phyloP scores from a whole-genome alignment of 2,329 filamentous ascomycete species.

The Botrytis galanthina region DNA sequence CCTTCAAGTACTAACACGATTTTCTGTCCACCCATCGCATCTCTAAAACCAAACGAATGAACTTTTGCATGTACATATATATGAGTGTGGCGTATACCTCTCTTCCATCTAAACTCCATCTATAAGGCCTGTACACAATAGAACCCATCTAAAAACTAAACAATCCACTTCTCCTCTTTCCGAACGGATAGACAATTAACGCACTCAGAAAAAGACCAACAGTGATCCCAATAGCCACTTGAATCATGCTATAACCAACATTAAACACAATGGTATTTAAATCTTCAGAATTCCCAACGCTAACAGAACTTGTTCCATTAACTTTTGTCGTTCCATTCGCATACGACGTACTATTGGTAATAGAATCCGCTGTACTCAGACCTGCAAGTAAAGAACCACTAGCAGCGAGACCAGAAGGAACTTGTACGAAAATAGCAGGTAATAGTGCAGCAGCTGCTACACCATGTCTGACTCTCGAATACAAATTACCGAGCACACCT shows the following conservation, averaged over 20 bases:
- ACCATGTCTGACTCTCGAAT: slow-evolving; percentile 58
- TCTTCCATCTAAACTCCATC: not conserved
- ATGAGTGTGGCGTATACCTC: not conserved
- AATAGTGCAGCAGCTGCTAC: slow-evolving; percentile 82
- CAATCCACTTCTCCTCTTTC: slow-evolving; percentile 43
- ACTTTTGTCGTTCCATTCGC: slow-evolving; percentile 34
- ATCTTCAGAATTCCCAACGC: slow-evolving; percentile 27
- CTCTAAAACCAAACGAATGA: not conserved
- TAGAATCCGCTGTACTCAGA: slow-evolving; percentile 54
- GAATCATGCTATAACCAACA: slow-evolving; percentile 43
- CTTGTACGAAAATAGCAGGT: slow-evolving; percentile 77
- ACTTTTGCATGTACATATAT: not conserved
- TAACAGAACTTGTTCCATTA: slow-evolving; percentile 33
- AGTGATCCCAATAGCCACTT: slow-evolving; percentile 45
- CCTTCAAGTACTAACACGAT: not conserved
- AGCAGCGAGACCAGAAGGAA: slow-evolving; percentile 61
- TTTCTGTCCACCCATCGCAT: slow-evolving; percentile 1
- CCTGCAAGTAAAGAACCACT: slow-evolving; percentile 58
- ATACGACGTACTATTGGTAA: slow-evolving; percentile 42
- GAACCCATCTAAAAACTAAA: slow-evolving; percentile 40
- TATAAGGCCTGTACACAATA: not conserved
- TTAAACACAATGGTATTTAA: slow-evolving; percentile 42
- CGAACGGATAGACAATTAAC: slow-evolving; percentile 43
- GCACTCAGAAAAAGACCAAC: slow-evolving; percentile 44
- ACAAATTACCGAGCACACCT: slow-evolving; percentile 73